Evolutionary conservation across 106 monocot species (phyloP).

Genomic region (Amphibolis antarctica): DNA sequence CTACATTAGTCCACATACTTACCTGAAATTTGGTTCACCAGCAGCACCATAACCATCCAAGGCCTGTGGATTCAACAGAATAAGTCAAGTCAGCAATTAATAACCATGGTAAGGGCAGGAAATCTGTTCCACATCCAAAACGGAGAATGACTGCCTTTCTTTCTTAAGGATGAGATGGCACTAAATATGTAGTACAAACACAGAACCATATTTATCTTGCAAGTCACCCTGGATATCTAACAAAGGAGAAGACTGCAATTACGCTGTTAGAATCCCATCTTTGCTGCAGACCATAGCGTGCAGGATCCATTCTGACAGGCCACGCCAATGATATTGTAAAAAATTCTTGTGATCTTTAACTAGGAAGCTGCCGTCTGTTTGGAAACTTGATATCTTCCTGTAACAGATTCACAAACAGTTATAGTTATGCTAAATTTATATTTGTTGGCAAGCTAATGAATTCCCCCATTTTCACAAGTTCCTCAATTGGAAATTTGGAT

Average conservation of each 20-base stretch:
- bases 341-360: constrained; percentile 39
- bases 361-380: constrained; percentile 35
- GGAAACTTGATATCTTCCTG: constrained; percentile 44
- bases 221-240: constrained; percentile 82
- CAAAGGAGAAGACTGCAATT: constrained; percentile 95
- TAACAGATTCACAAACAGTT: constrained; percentile 53
- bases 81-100: constrained; percentile 89
- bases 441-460: neutral
- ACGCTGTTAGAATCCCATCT: constrained; percentile 99
- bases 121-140: constrained; percentile 87
- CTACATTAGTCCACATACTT: neutral
- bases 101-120: constrained; percentile 44
- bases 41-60: constrained; percentile 75
- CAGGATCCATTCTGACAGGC: constrained; percentile 78
- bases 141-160: constrained; percentile 41
- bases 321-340: constrained; percentile 30
- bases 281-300: constrained; percentile 91
- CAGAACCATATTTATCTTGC: constrained; percentile 64
- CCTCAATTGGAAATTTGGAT: neutral
- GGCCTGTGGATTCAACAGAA: constrained; percentile 99
- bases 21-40: constrained; percentile 86
- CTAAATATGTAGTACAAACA: constrained; percentile 53
- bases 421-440: constrained; percentile 21
- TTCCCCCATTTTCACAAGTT: neutral
- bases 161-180: constrained; percentile 65